Base-by-base conservation (phyloP, 371 early-diverging fungal species). In the Coemansia sp. region DNA sequence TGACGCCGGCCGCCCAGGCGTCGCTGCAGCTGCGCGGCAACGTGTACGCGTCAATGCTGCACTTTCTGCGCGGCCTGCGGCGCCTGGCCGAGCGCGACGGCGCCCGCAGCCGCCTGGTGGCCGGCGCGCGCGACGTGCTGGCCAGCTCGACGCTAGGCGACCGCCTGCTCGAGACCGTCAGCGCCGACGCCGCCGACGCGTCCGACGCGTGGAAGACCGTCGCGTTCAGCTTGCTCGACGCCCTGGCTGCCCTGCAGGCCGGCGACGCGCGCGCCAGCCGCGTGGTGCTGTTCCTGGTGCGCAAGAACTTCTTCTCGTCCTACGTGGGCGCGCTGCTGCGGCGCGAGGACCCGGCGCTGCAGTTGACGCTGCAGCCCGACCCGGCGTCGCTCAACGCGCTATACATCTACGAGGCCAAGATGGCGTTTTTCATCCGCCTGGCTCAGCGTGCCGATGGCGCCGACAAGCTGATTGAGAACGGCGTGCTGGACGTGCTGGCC, bases 121-220 rank as follows among this genome's bases (percentile, higher is more conserved):
- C 66, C 0, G 68, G 69, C 2, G 67, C 74, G 0, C 55, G 72
- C 29, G 69, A 61, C 34, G 62, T 67, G 14, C 64, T 80, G 29
- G 53, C 65, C 2, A 50, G 57, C 39, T 62, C 79, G 9, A 74
- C 80, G 5, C 72, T 83, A 37, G 86, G 92, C 11, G 87, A 90
- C 39, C 80, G 82, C 10, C 69, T 94, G 38, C 77, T 94, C 11
- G 88, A 88, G 55, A 77, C 79, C 0, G 67, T 92, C 4, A 87
- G 91, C 65, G 77, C 81, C 1, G 98, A 97, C 77, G 96, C 96
- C 0, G 84, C 85, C 0, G 88, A 90, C 64, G 92, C 89, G 6
- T 81, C 83, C 33, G 87, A 83, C 46, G 86, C 91, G 7, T 92
- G 94, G 89, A 89, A 91, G 64, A 89, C 92, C 3, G 88, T 92